Evolutionary conservation across 2,329 filamentous ascomycete genomes (phyloP).

Genomic region (Didymella segeticola): DNA sequence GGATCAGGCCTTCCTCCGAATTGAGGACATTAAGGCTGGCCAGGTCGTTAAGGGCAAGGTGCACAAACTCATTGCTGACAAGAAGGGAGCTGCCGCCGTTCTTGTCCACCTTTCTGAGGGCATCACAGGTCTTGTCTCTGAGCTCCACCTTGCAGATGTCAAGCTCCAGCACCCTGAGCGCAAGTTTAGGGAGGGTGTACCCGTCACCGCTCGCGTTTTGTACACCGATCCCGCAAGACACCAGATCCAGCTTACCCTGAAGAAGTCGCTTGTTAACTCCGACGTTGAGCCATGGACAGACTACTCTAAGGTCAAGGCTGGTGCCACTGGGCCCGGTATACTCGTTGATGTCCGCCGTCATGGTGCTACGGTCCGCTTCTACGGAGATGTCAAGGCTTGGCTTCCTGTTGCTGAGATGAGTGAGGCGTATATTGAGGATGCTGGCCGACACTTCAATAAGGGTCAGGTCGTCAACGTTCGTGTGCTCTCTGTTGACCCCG

Average conservation of each 20-base stretch:
- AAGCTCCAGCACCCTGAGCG: conserved; percentile 91
- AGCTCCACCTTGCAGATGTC: conserved; percentile 87
- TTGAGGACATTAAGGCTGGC: conserved; percentile 87
- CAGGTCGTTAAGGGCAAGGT: conserved; percentile 81
- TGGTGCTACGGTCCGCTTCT: conserved; percentile 93
- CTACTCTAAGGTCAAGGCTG: conserved; percentile 75
- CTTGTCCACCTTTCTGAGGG: conserved; percentile 85
- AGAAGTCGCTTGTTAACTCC: conserved; percentile 93
- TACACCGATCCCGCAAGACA: conserved; percentile 78
- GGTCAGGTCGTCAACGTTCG: conserved; percentile 94
- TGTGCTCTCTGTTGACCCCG: conserved; percentile 78
- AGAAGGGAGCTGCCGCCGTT: conserved; percentile 79
- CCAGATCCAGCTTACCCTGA: conserved; percentile 85
- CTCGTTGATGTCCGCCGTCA: conserved; percentile 79
- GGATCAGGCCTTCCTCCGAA: conserved; percentile 86
- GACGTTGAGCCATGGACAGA: conserved; percentile 79
- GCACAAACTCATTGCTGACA: conserved; percentile 81
- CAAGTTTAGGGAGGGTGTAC: conserved; percentile 88
- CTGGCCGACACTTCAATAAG: conserved; percentile 83
- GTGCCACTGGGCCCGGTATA: conserved; percentile 82
- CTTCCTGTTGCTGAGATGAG: conserved; percentile 97
- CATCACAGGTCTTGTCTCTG: conserved; percentile 86
- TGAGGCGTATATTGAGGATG: conserved; percentile 91
- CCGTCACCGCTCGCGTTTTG: conserved; percentile 84
- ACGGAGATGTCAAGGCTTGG: conserved; percentile 81